Base-by-base conservation (phyloP, 768 basidiomycete genomes). In the Austroboletus eburneus region DNA sequence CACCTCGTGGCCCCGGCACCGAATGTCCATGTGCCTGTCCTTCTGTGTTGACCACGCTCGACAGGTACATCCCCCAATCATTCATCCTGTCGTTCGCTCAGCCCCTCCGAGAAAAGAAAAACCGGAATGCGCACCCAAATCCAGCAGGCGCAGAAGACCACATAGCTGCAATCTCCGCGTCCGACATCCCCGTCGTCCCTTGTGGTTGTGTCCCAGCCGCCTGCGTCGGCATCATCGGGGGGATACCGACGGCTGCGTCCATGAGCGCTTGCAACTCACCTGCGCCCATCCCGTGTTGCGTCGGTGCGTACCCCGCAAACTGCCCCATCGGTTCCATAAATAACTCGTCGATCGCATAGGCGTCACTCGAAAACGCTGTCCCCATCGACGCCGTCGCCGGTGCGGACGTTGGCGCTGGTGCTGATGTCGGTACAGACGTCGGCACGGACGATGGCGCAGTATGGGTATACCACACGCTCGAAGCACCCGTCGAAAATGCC, bases 131-230 rank as follows among this genome's bases (percentile, higher is more conserved):
- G 54, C 56, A 85, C 83, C 80, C 79, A 45, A 81, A 81, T 17
- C 75, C 73, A 12, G 72, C 71, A 13, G 81, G 80, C 20, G 80
- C 78, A 42, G 68, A 72, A 10, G 79, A 78, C 83, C 81, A 85
- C 76, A 83, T 79, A 13, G 25, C 25, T 10, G 71, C 69, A 54
- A 82, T 71, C 37, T 81, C 75, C 59, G 74, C 64, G 27, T 49
- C 48, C 27, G 49, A 34, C 45, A 49, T 48, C 24, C 29, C 44
- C 9, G 40, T 36, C 14, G 51, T 43, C 43, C 56, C 51, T 40
- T 34, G 27, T 2, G 50, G 24, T 10, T 33, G 45, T 5, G 39
- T 35, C 2, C 17, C 23, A 6, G n/a, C 42, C 12, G 0, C 39
- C 27, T 20, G 25, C 25, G 25, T 27, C 25, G 5, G 25, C 25